Evolutionary conservation across 1,139 yeast genomes (phyloP), one percentile per base, ranked within the genome.

Genomic region (Hansenula sp.): DNA sequence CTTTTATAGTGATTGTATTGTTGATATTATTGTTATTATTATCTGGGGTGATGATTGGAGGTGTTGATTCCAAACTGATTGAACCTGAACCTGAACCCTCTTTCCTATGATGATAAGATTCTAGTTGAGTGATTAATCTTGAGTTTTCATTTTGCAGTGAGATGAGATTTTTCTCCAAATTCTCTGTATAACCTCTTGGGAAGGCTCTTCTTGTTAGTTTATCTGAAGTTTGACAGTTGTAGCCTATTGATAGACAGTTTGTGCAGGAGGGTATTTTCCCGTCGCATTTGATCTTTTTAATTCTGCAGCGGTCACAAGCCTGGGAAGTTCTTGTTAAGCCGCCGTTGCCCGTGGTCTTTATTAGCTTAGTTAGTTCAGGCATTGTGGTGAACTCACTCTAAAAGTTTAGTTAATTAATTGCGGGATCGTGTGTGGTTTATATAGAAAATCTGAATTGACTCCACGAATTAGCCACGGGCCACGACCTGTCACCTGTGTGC

Each of bases 221-320:
- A 62, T 84, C 91, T 49, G 85, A 77, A 6, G 86, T 84, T 40
- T 79, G 75, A 61, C 94, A 85, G 41, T 76, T 80, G 55, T 81
- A 81, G 0, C 80, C 82, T 33, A 81, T 79, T 52, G 76, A 77
- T 38, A 68, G 65, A 59, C 93, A 85, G 55, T 82, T 81, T 34
- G 77, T 70, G 59, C 94, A 85, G 38, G 64, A 59, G 2, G 93
- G 91, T 3, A 77, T 71, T 47, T 74, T 67, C 1, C 93, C 93
- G 55, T 83, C 86, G 65, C 94, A 85, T 55, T 81, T 83, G 53
- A 84, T 82, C 63, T 85, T 85, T 54, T 86, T 81, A 51, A 84
- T 75, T 43, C 93, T 68, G 57, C 94, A 85, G 36, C 94, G 68
- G 61, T 85, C 93, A 65, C 94, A 85, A 4, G 93, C 93, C 60